Base-by-base conservation (phyloP, 1,284 basidiomycete species). In the Fomitopsis schrenkii region DNA sequence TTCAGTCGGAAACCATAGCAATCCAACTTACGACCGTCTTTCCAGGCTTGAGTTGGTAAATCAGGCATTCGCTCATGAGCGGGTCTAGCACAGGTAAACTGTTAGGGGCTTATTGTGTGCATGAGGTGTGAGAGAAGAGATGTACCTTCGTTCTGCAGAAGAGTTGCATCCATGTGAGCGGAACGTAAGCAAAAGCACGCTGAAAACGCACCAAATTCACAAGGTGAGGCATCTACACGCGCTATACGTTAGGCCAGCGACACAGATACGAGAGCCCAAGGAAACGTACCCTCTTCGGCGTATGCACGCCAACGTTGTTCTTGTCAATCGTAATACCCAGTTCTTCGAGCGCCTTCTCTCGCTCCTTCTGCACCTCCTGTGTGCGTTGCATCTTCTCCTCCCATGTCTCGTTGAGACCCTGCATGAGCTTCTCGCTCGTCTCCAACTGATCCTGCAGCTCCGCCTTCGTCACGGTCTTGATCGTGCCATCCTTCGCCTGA, bases 301-400 rank as follows among this genome's bases (percentile, higher is more conserved):
- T 96, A 79, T 98, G 95, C 56, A 99, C 94, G 54, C 95, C 95
- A 60, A 97, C 91, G 62, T 93, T 85, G 71, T 95, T 92, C 83
- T 96, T 98, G 76, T 98, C 96, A 62, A 99, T 94, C 42, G 94
- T 93, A 74, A 99, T 98, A 56, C 97, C 97, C 64, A 99, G 79
- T 77, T 98, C 97, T 76, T 99, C 97, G 55, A 99, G 77, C 4
- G 97, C 97, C 80, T 95, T 90, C 79, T 99, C 97, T 64, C 97
- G 85, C 77, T 98, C 95, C 70, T 92, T 93, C 77, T 98, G 96
- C 48, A 98, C 94, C 72, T 93, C 91, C 72, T 97, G 93, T 15
- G 97, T 98, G 72, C 93, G 86, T 67, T 81, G 77, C 80, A 99
- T 80, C 81, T 99, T 99, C 78, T 98, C 84, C 76, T 99, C 97